phyloP scores from a whole-genome alignment of 768 basidiomycete species.

The Xerocomellus dryophilus region DNA sequence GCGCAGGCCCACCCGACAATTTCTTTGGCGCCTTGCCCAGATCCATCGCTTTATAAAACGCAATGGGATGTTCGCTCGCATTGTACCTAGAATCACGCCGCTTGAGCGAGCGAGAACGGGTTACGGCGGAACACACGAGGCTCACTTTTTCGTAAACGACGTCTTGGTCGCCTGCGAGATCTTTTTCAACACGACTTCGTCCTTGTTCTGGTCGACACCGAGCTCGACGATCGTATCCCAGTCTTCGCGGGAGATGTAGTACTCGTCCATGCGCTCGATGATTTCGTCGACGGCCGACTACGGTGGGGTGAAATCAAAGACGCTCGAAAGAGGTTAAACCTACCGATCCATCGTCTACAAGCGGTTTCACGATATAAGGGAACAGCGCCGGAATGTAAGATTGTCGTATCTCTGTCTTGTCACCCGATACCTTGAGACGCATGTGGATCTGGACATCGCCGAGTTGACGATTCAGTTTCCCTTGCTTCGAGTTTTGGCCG shows the following conservation, averaged over 20 bases:
- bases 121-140: neutral
- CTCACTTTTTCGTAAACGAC: constrained; percentile 81
- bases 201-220: constrained; percentile 77
- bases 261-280: constrained; percentile 89
- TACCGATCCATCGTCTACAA: constrained; percentile 72
- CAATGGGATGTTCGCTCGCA: constrained; percentile 82
- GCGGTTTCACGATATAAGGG: constrained; percentile 74
- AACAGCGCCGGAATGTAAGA: constrained; percentile 89
- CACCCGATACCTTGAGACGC: constrained; percentile 90
- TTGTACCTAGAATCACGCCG: constrained; percentile 67
- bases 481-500: constrained; percentile 94
- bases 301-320: neutral
- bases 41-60: constrained; percentile 88
- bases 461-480: constrained; percentile 74
- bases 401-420: constrained; percentile 86
- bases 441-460: constrained; percentile 92
- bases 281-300: constrained; percentile 67
- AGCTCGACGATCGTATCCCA: constrained; percentile 97
- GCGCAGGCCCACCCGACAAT: constrained; percentile 66
- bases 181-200: constrained; percentile 76
- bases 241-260: constrained; percentile 89
- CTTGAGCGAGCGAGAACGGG: too few relatives aligned
- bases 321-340: constrained; percentile 33
- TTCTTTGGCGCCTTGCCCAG: constrained; percentile 80
- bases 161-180: constrained; percentile 80